Base-by-base conservation (phyloP, 2,329 filamentous ascomycete genomes). In the Emmonsiellopsis sp. region DNA sequence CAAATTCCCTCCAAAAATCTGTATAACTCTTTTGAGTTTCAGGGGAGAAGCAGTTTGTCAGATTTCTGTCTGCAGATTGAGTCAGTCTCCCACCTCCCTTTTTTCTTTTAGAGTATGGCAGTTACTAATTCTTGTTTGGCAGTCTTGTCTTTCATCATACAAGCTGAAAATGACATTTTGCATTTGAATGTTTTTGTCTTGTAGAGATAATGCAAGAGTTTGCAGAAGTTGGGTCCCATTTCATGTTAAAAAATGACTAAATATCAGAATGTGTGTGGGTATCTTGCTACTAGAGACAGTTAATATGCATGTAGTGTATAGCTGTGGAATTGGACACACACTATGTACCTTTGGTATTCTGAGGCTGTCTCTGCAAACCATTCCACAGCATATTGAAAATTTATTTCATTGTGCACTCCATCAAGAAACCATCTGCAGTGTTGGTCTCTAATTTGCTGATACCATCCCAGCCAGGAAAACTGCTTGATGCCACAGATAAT, bases 361-460 rank as follows among this genome's bases (percentile, higher is more conserved):
- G n/a, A n/a, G n/a, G n/a, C 9, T 6, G 31, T 53, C 11, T 37
- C 30, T 7, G 34, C 54, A 51, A 70, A 72, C 70, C 70, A 73
- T 15, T 65, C 49, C 11, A 62, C 66, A 6, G 66, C 65, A 31
- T 66, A 57, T 2, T 46, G 53, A 3, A 73, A 56, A 58, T 70
- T 73, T 57, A 69, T 59, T 26, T 68, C 64, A 51, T 70, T 73
- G 55, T 73, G 70, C 1, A 70, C 71, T 31, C 67, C 63, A 54
- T 73, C 70, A 8, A 74, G 52, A 53, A 62, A 72, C 70, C 70
- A 73, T 11, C 50, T 47, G 13, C 42, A 34, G 10, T 51, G 10
- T 11, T 53, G 53, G 2, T 57, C 48, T 8, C 44, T 13, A 4
- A 68, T 55, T 6, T 52, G 51, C 43, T 69, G 59, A 51, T 64